A percentile compares a stretch with the other conserved stretches of the same genome.
Evolutionary conservation across 2,329 filamentous ascomycete species (phyloP).

Genomic region (Verticillium longisporum): DNA sequence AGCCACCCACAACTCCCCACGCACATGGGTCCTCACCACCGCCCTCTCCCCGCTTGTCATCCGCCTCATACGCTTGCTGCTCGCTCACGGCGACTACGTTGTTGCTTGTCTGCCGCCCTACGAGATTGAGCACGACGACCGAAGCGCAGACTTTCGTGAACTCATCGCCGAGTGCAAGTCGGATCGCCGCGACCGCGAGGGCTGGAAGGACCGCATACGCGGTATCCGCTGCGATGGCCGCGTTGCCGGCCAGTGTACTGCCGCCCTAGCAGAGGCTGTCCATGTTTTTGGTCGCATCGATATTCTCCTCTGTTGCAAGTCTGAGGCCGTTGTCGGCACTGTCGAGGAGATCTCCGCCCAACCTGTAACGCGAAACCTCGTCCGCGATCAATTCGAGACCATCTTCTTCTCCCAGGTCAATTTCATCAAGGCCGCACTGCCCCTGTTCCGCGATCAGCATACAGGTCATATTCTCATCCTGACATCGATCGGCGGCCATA

Average conservation of each 20-base stretch:
- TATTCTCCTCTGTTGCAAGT: slow-evolving; percentile 83
- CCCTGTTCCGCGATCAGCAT: slow-evolving; percentile 69
- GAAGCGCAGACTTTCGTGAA: slow-evolving; percentile 71
- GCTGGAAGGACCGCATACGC: slow-evolving; percentile 73
- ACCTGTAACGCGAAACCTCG: slow-evolving; percentile 65
- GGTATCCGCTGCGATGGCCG: slow-evolving; percentile 58
- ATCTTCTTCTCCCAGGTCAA: slow-evolving; percentile 96
- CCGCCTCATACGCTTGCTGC: slow-evolving; percentile 70
- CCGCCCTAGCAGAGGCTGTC: slow-evolving; percentile 80
- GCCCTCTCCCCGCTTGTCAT: slow-evolving; percentile 81
- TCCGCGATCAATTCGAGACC: slow-evolving; percentile 86
- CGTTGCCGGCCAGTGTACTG: slow-evolving; percentile 65
- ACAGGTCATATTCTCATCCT: slow-evolving; percentile 87
- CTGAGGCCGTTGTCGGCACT: slow-evolving; percentile 81
- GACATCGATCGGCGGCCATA: slow-evolving; percentile 84
- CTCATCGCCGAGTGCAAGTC: slow-evolving; percentile 67
- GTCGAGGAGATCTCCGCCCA: slow-evolving; percentile 82
- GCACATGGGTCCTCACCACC: slow-evolving; percentile 89
- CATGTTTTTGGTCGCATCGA: slow-evolving; percentile 81
- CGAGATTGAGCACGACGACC: slow-evolving; percentile 70
- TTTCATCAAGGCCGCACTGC: slow-evolving; percentile 83
- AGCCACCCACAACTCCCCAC: slow-evolving; percentile 66
- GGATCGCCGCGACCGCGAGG: slow-evolving; percentile 57
- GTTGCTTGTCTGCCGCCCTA: slow-evolving; percentile 74
- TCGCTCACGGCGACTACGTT: slow-evolving; percentile 88